These are phyloP conservation scores for Pseudogymnoascus sp. DNA, from an alignment of 2,329 filamentous ascomycete species.

Conservation along the genomic window DNA sequence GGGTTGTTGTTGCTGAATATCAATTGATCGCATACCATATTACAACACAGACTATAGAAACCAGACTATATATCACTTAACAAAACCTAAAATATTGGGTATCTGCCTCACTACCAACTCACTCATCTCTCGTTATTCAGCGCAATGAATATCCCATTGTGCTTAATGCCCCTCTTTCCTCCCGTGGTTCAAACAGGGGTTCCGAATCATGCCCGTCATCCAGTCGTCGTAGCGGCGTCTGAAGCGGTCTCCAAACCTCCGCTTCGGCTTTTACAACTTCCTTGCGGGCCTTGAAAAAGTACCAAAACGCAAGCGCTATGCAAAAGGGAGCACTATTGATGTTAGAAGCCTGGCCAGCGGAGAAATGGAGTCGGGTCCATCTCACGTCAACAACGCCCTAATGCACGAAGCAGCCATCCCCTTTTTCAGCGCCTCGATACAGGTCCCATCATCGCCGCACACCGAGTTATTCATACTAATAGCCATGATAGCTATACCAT, in stretches of 20 bases:
- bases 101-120: neutral
- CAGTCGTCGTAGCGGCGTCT: neutral
- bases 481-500: constrained; percentile 7
- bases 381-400: constrained; percentile 1
- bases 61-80: neutral
- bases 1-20: neutral
- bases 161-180: neutral
- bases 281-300: neutral
- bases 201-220: neutral
- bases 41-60: no score
- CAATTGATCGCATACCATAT: neutral
- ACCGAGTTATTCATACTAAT: constrained; percentile 6
- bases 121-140: neutral
- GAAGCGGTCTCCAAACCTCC: neutral
- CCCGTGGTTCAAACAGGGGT: neutral
- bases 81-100: neutral
- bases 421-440: neutral
- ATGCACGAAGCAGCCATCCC: neutral
- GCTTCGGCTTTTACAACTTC: neutral
- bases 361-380: neutral
- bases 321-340: neutral
- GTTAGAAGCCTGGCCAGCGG: neutral
- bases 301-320: neutral
- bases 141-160: neutral
- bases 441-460: neutral